Evolutionary conservation across 371 early-diverging fungal genomes (phyloP).

Genomic region (Mortierella sp.): DNA sequence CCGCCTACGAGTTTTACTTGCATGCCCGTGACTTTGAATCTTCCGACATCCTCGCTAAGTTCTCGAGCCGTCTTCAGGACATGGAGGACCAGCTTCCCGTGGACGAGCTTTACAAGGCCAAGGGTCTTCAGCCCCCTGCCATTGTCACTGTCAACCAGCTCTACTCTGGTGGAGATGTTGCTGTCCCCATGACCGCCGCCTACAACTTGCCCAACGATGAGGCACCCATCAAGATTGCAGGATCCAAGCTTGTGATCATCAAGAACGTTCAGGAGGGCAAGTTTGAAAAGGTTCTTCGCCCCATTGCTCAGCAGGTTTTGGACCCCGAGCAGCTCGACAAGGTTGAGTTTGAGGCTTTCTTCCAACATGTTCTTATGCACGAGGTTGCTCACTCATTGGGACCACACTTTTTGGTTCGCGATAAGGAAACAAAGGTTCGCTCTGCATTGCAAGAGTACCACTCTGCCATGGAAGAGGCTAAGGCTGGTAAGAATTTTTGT

Average conservation of each 20-base stretch:
- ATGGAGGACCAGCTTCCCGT: conserved; percentile 82
- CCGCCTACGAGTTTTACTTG: conserved; percentile 81
- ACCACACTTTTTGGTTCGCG: conserved; percentile 73
- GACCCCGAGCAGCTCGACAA: conserved; percentile 66
- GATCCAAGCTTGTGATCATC: conserved; percentile 84
- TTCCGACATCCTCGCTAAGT: conserved; percentile 74
- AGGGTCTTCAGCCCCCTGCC: conserved; percentile 76
- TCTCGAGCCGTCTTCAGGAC: conserved; percentile 74
- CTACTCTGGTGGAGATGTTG: conserved; percentile 80
- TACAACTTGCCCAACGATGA: conserved; percentile 90
- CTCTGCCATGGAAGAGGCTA: conserved; percentile 86
- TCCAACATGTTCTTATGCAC: conserved; percentile 83
- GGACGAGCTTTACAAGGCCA: conserved; percentile 79
- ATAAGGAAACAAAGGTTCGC: conserved; percentile 72
- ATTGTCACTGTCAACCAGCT: conserved; percentile 87
- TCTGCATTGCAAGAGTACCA: conserved; percentile 79
- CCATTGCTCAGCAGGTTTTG: conserved; percentile 76
- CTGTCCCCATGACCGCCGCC: conserved; percentile 84
- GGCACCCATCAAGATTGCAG: conserved; percentile 78
- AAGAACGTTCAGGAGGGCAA: conserved; percentile 88
- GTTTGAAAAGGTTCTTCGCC: conserved; percentile 73
- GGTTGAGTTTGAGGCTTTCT: conserved; percentile 81
- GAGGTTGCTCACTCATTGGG: conserved; percentile 87
- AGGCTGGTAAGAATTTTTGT: conserved; percentile 67
- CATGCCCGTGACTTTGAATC: conserved; percentile 80